Percentiles rank a stretch among this genome's conserved stretches.
Evolutionary conservation across 371 early-diverging fungal species (phyloP).

Genomic region (Conidiobolus incongruus): DNA sequence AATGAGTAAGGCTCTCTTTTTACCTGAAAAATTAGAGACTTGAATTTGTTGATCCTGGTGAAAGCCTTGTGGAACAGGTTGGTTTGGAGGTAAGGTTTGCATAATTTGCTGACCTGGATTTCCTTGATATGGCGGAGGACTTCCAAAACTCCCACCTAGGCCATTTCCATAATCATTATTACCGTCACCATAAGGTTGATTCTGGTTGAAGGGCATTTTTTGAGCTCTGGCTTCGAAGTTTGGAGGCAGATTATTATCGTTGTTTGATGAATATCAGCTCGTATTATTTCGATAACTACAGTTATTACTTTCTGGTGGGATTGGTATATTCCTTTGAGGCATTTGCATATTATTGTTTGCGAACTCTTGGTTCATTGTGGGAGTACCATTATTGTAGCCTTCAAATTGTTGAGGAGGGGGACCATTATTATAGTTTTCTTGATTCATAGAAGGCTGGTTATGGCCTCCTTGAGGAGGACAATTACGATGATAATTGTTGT

Average conservation of each 20-base stretch:
- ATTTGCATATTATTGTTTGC: not conserved
- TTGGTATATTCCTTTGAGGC: not conserved
- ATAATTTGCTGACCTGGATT: not conserved
- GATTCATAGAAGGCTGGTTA: not conserved
- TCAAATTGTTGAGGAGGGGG: not conserved
- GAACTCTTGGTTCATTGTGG: no score
- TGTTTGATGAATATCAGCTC: no score
- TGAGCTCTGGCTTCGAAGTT: not conserved
- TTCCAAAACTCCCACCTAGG: not conserved
- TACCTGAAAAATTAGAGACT: slow-evolving; percentile 53
- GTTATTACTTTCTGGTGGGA: no score
- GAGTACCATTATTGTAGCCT: not conserved
- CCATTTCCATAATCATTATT: not conserved
- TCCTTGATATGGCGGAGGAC: slow-evolving; percentile 1
- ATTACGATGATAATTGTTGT: not conserved
- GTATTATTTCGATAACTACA: no score
- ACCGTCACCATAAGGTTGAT: not conserved
- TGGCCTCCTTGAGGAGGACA: not conserved
- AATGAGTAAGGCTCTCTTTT: slow-evolving; percentile 64
- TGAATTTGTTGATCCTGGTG: no score
- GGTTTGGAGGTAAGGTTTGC: not conserved
- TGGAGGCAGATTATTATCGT: no score
- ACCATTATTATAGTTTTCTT: not conserved
- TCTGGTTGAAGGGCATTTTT: not conserved
- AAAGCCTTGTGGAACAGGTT: not conserved